Percentiles rank a stretch among this genome's conserved stretches.
These are phyloP conservation scores for Fusarium torulosum DNA, from an alignment of 2,329 filamentous ascomycete species.

Conservation along the genomic window DNA sequence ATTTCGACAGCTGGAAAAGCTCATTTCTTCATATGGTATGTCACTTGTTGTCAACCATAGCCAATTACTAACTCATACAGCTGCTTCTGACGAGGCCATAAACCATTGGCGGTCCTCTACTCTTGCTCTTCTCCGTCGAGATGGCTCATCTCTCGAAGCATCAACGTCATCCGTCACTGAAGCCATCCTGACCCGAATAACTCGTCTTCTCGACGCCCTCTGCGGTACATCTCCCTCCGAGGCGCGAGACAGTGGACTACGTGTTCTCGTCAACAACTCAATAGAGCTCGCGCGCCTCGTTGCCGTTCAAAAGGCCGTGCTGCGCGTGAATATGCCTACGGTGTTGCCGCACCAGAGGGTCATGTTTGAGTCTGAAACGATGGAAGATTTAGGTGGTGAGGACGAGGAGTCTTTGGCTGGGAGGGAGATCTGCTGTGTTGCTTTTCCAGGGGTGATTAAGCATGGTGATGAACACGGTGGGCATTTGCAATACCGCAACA, in stretches of 20 bases:
- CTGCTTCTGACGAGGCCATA: constrained; percentile 64
- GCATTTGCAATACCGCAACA: constrained; percentile 70
- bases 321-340: constrained; percentile 67
- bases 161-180: constrained; percentile 60
- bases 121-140: constrained; percentile 68
- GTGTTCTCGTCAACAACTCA: constrained; percentile 64
- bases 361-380: constrained; percentile 68
- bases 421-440: constrained; percentile 70
- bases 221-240: constrained; percentile 57
- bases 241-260: constrained; percentile 65
- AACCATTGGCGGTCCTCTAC: constrained; percentile 78
- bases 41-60: not conserved
- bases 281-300: constrained; percentile 69
- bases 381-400: constrained; percentile 76
- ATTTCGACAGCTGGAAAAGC: constrained; percentile 62
- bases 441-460: constrained; percentile 75
- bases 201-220: constrained; percentile 63
- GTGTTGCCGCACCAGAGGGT: constrained; percentile 65
- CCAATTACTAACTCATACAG: constrained; percentile 30
- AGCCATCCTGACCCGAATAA: constrained; percentile 60
- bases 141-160: constrained; percentile 60
- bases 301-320: constrained; percentile 69
- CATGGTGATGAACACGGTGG: constrained; percentile 73
- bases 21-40: constrained; percentile 47
- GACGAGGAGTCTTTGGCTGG: constrained; percentile 67